Conservation (phyloP, 257 asterid genomes). For the Jacaranda copaia region DNA sequence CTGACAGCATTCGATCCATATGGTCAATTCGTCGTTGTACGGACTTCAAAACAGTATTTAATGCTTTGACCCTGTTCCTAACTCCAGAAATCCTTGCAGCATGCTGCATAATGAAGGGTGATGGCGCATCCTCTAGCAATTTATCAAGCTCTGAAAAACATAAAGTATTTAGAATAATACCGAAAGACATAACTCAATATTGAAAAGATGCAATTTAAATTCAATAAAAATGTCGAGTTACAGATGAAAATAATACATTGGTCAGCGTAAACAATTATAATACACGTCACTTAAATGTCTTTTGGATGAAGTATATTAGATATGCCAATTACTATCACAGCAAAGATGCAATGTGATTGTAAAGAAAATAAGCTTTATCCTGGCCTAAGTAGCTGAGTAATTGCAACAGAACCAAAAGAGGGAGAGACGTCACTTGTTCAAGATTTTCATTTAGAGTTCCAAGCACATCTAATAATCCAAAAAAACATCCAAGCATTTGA, state of each 20-base stretch:
- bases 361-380: conserved; percentile 10
- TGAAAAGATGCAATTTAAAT: conserved; percentile 9
- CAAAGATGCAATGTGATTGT: neutral
- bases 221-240: neutral
- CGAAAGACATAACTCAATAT: conserved; percentile 10
- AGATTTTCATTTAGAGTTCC: neutral
- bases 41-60: conserved; percentile 88
- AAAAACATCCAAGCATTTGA: neutral
- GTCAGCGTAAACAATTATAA: conserved; percentile 1
- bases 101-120: conserved; percentile 95
- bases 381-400: conserved; percentile 11
- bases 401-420: neutral
- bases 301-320: neutral
- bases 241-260: conserved; percentile 1
- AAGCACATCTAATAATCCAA: conserved; percentile 19
- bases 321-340: conserved; percentile 2
- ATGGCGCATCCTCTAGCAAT: conserved; percentile 92
- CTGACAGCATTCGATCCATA: conserved; percentile 78
- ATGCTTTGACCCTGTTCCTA: conserved; percentile 78
- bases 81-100: conserved; percentile 89
- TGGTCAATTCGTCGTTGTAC: conserved; percentile 85
- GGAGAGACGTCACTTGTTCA: neutral
- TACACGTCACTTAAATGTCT: neutral
- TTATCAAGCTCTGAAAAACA: conserved; percentile 81
- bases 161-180: conserved; percentile 12